Base-by-base conservation (phyloP, 192 early-diverging fungal species). In the Umbelopsis isabellina region DNA sequence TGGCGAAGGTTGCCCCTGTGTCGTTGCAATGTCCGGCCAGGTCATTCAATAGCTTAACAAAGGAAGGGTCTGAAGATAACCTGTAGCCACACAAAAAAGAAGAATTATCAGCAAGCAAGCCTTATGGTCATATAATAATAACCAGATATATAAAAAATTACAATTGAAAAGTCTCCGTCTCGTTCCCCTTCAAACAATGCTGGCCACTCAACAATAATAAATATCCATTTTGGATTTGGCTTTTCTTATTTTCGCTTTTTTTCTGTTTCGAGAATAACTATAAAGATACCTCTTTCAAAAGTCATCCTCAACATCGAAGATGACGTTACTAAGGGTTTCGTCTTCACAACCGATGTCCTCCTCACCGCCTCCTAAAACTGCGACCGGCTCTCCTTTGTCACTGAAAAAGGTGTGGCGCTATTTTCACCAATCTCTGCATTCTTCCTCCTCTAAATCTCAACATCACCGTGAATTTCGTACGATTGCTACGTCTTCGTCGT, bases 391-490 rank as follows among this genome's bases (percentile, higher is more conserved):
- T 61, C 55, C 55, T 13, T 61, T 35, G 55, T 61, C 55, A 5
- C 18, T 61, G 33, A 61, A 61, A 61, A 61, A 61, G 55, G 55
- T 61, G 55, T 61, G 55, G 55, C 55, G 55, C 30, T 61, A 61
- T 35, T 61, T 61, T 4, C 25, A 61, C 55, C 55, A 30, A 16
- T 61, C 55, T 16, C 33, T 61, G 13, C 55, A 61, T n/a, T 61
- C 55, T 20, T 49, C 48, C 9, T 49, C 48, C 0, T 33, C 55
- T 2, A 35, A 25, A 22, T 61, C 55, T 3, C 27, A 37, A 30
- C 55, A 61, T 61, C 55, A 11, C 25, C 55, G 33, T 61, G 55
- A 8, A 27, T 61, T 33, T 35, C 55, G 33, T 35, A 61, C 55
- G 9, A 11, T 61, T 35, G 11, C 55, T 35, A 61, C 55, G 33